phyloP scores from a whole-genome alignment of 306 rosid species.

The Inga laurina region DNA sequence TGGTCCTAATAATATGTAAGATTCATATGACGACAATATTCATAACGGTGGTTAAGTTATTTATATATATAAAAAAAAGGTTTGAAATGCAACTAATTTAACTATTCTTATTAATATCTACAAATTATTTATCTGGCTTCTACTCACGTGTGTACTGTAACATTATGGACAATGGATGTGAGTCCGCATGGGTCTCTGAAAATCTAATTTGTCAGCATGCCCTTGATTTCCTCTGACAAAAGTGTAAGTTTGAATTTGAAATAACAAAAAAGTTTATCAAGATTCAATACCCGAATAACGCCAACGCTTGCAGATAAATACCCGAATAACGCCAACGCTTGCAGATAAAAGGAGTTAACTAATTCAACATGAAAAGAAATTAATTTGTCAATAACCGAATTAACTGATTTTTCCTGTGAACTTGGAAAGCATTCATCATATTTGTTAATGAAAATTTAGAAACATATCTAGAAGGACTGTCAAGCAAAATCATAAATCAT shows the following conservation, averaged over 20 bases:
- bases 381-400: not conserved
- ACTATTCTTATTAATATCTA: too few species aligned
- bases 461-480: not conserved
- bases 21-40: too few species aligned
- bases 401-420: not conserved
- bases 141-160: too few species aligned
- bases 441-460: not conserved
- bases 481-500: not conserved
- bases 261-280: not conserved
- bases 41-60: too few species aligned
- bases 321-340: not conserved
- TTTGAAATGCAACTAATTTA: too few species aligned
- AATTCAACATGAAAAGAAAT: not conserved
- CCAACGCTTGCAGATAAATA: not conserved
- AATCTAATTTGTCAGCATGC: not conserved
- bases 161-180: not conserved
- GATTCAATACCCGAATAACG: not conserved
- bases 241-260: not conserved
- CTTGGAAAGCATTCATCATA: not conserved
- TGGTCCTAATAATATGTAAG: too few species aligned
- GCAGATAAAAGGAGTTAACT: not conserved
- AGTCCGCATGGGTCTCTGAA: not conserved
- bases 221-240: not conserved
- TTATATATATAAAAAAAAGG: too few species aligned
- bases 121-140: too few species aligned